phyloP scores from a whole-genome alignment of 371 early-diverging fungal genomes.

The Actinomortierella ambigua region DNA sequence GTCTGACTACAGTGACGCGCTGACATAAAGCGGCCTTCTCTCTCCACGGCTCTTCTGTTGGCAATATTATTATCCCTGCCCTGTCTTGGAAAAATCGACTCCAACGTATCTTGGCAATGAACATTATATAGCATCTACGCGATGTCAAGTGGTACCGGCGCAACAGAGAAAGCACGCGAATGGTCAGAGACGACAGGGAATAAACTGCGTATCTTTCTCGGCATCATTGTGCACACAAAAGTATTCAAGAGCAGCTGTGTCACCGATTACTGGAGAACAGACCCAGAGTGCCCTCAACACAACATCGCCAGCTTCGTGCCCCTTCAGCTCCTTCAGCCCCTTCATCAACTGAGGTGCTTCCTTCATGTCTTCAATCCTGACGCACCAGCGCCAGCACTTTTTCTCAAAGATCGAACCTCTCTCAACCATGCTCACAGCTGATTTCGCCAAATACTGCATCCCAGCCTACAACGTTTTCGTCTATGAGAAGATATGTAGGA shows the following conservation, averaged over 20 bases:
- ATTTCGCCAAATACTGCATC: conserved; percentile 4
- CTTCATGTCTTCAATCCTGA: conserved; percentile 12
- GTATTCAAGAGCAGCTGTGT: neutral
- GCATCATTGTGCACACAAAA: neutral
- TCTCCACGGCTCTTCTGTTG: too few species aligned
- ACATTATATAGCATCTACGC: too few species aligned
- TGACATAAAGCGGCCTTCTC: too few species aligned
- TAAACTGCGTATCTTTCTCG: neutral
- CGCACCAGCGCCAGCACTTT: neutral
- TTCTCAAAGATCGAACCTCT: conserved; percentile 19
- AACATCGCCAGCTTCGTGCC: neutral
- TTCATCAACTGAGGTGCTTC: conserved; percentile 20
- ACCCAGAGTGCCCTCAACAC: neutral
- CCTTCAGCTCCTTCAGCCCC: neutral
- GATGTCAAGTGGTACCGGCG: too few species aligned
- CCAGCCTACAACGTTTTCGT: conserved; percentile 12
- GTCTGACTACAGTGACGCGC: too few species aligned
- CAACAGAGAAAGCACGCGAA: too few species aligned
- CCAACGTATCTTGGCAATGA: too few species aligned
- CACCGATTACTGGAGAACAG: neutral
- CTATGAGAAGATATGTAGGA: too few species aligned
- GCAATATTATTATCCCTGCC: too few species aligned
- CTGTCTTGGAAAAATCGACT: too few species aligned
- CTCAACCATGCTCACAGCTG: neutral
- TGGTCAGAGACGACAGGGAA: too few species aligned